phyloP scores from a whole-genome alignment of 257 asterid species.

The Nicotiana tabacum region DNA sequence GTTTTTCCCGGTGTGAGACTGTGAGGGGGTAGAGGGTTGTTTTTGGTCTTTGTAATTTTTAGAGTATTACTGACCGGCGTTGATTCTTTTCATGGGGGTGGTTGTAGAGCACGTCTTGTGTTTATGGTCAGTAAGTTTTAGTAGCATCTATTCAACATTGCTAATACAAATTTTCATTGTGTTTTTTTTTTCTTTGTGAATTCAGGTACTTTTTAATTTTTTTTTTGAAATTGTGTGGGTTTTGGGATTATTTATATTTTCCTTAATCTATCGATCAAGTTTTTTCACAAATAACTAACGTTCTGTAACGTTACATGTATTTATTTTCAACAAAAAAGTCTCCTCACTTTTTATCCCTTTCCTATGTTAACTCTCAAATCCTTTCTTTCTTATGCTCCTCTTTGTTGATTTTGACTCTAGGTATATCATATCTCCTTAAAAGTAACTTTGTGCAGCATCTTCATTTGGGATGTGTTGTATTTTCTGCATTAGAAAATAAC shows the following conservation, averaged over 20 bases:
- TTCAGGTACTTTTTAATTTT: too few relatives aligned
- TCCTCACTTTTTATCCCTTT: too few relatives aligned
- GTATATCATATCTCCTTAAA: too few relatives aligned
- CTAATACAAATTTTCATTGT: not conserved
- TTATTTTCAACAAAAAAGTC: too few relatives aligned
- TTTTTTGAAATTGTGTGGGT: not conserved
- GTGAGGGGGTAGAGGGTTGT: not conserved
- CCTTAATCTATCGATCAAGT: not conserved
- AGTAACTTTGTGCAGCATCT: too few relatives aligned
- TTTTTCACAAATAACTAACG: too few relatives aligned
- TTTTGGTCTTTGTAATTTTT: not conserved
- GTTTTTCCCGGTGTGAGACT: not conserved
- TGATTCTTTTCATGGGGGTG: not conserved
- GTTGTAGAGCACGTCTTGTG: not conserved
- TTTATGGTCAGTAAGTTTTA: not conserved
- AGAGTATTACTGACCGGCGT: not conserved
- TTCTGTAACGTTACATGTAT: too few relatives aligned
- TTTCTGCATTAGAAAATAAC: too few relatives aligned
- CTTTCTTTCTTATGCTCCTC: too few relatives aligned
- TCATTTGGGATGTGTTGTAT: too few relatives aligned
- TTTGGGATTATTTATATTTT: not conserved
- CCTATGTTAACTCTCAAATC: too few relatives aligned
- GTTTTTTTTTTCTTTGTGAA: not conserved
- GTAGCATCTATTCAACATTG: not conserved
- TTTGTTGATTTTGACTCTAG: too few relatives aligned